Conservation (phyloP, 163 green algal genomes). For the Chlorella variabilis region DNA sequence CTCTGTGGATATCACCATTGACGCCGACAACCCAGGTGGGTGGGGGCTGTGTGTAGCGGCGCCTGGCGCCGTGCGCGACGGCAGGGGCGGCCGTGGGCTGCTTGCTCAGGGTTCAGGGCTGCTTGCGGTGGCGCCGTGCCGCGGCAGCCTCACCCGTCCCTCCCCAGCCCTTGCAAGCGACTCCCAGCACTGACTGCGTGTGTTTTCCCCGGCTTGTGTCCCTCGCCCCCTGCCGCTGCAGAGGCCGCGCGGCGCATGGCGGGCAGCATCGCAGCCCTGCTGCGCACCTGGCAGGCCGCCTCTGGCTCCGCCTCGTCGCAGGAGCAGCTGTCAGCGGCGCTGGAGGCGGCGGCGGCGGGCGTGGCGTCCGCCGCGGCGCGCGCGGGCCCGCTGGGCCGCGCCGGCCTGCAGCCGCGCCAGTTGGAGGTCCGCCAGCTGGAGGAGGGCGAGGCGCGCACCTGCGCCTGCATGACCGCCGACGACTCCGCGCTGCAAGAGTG, state of each 20-base stretch:
- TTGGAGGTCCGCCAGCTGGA: conserved; percentile 14
- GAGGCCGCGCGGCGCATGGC: conserved; percentile 28
- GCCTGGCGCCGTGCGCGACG: neutral
- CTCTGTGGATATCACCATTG: conserved; percentile 28
- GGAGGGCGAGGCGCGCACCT: conserved; percentile 14
- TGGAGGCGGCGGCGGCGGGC: neutral
- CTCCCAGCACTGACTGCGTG: too few species aligned
- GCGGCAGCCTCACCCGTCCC: too few species aligned
- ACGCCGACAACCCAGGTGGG: conserved; percentile 23
- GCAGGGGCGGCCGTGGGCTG: neutral
- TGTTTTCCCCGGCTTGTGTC: neutral
- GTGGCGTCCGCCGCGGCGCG: neutral
- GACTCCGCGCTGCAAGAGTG: conserved; percentile 6
- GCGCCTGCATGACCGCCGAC: conserved; percentile 20
- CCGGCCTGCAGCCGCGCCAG: conserved; percentile 16
- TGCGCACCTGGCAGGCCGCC: conserved; percentile 20
- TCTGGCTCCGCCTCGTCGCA: neutral
- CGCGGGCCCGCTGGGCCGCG: conserved; percentile 9
- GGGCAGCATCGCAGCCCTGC: conserved; percentile 6
- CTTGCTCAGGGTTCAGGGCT: neutral
- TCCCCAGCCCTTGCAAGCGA: too few species aligned
- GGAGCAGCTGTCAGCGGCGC: conserved; percentile 7
- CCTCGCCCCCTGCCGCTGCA: neutral
- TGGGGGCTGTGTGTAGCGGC: neutral
- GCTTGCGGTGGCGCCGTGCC: too few species aligned